Evolutionary conservation across 805 yeast genomes (phyloP), one percentile per base, ranked within the genome.

Genomic region (Ogataea nakhonphanomensis): DNA sequence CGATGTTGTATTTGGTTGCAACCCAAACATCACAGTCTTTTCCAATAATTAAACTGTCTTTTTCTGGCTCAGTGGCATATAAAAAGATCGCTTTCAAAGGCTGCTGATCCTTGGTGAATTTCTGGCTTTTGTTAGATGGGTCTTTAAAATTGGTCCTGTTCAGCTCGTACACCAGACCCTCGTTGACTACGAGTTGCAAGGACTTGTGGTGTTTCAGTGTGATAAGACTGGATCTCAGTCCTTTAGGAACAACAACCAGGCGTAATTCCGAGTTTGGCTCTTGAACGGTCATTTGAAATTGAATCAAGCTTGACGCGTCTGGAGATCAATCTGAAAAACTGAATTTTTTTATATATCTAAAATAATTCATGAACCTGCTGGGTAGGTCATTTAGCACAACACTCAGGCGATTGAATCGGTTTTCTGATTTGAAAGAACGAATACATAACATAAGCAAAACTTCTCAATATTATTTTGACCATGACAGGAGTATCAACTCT

Each of bases 21-120:
- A 73, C 59, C 24, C 69, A 59, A 2, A 74, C 33, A 28, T 62
- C 65, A 8, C 71, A 64, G 0, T 64, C 54, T 35, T 70, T 44
- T 17, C 61, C 78, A 3, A 71, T 26, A 1, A 76, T 58, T 5
- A 63, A 39, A 0, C 78, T 78, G 13, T 50, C 43, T 9, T 35
- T 23, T 7, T 38, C 35, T 8, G 7, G 25, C 14, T 62, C 65
- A 12, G 53, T 47, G 4, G 45, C 37, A 2, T 56, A 44, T 5
- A 62, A 39, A 3, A 71, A 49, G 17, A 72, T 49, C 1, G 79
- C 72, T 46, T 70, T 73, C 21, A 73, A 64, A 1, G 70, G 64
- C 34, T 57, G 49, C 14, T 51, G 59, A 1, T 58, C 55, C 8
- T 57, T 53, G 37, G 37, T 61, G 50, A 38, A 62, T 53, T 39